Evolutionary conservation across 495 filamentous ascomycete species (phyloP).

Genomic region (Arthonia radiata): DNA sequence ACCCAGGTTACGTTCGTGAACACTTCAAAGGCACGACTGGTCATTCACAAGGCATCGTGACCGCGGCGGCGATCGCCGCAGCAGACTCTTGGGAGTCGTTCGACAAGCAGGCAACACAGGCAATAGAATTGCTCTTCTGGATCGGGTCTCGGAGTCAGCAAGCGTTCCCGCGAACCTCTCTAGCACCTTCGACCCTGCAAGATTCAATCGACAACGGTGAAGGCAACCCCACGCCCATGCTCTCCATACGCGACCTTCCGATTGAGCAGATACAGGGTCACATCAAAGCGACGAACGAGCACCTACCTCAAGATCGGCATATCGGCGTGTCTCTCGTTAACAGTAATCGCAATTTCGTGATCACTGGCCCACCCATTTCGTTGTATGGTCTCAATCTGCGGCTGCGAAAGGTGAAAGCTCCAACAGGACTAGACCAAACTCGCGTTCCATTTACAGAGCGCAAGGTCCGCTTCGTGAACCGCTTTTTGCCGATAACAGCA

Average conservation of each 20-base stretch:
- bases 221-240: conserved; percentile 84
- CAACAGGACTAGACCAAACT: conserved; percentile 89
- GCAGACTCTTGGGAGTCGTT: conserved; percentile 79
- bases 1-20: conserved; percentile 65
- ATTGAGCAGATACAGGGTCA: conserved; percentile 70
- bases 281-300: conserved; percentile 85
- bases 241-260: conserved; percentile 83
- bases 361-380: conserved; percentile 85
- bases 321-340: conserved; percentile 91
- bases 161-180: conserved; percentile 78
- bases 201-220: conserved; percentile 89
- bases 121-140: conserved; percentile 94
- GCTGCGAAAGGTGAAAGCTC: conserved; percentile 84
- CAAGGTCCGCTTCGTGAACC: conserved; percentile 87
- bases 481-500: conserved; percentile 90
- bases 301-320: conserved; percentile 74
- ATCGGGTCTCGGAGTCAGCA: conserved; percentile 97
- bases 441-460: conserved; percentile 82
- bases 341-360: conserved; percentile 87
- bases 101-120: conserved; percentile 44
- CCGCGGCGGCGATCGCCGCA: conserved; percentile 76
- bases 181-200: conserved; percentile 76
- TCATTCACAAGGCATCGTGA: conserved; percentile 89
- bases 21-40: conserved; percentile 71
- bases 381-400: conserved; percentile 88